Percentiles rank a stretch among this genome's conserved stretches.
Conservation (phyloP, 768 basidiomycete genomes). For the Boletus pseudo-olivaceus region DNA sequence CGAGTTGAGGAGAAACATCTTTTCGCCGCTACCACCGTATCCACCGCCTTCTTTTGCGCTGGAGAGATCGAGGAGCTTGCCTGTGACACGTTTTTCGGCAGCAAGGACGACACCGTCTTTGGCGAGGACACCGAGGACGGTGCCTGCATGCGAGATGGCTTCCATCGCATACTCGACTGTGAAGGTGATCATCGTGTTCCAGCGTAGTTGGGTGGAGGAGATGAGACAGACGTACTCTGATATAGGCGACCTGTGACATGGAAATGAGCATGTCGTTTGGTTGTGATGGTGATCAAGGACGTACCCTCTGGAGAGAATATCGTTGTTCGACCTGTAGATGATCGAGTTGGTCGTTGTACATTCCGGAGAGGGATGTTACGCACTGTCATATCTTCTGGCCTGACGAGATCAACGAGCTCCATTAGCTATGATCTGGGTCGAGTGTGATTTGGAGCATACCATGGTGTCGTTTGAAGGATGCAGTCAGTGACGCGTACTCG, state of each 20-base stretch:
- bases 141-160: conserved; percentile 93
- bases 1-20: conserved; percentile 95
- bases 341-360: conserved; percentile 19
- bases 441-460: conserved; percentile 34
- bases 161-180: conserved; percentile 99
- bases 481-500: conserved; percentile 23
- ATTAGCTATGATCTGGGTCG: not conserved
- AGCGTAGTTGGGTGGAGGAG: not conserved
- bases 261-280: conserved; percentile 9
- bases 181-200: conserved; percentile 1
- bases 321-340: conserved; percentile 78
- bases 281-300: conserved; percentile 16
- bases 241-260: conserved; percentile 78
- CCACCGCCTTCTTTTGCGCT: conserved; percentile 75
- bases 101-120: conserved; percentile 90
- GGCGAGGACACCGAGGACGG: conserved; percentile 89
- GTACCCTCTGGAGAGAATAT: conserved; percentile 98
- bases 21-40: conserved; percentile 95
- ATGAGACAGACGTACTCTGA: conserved; percentile 64
- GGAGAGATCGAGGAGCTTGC: conserved; percentile 92
- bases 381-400: conserved; percentile 96
- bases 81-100: conserved; percentile 97
- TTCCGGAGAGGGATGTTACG: conserved; percentile 32
- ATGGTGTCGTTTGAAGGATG: conserved; percentile 36
- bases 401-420: conserved; percentile 1